Evolutionary conservation across 768 basidiomycete species (phyloP), one percentile per base, ranked within the genome.

Genomic region (Tulasnella sp.): DNA sequence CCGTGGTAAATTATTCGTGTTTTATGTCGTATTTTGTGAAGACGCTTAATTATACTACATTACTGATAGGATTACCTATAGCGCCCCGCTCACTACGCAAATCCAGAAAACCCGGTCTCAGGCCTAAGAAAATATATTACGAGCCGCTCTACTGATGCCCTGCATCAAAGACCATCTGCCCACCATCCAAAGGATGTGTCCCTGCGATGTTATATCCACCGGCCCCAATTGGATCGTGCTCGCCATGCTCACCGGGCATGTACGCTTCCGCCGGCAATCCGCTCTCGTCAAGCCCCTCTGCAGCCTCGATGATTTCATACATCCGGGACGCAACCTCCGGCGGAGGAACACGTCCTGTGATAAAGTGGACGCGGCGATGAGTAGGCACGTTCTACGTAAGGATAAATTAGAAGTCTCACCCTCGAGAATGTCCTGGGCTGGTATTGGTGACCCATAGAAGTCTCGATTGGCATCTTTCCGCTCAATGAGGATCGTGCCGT

Each of bases 401-500:
- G 15, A 38, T 38, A 15, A 38, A 15, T 38, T 38, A 15, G 34
- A 38, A 15, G 34, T 15, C 34, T 38, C 15, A 38, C 34, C 34
- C 53, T 87, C 81, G 25, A 99, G 81, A 66, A 99, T 93, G 67
- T 94, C 92, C 60, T 79, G 77, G 0, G 92, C 90, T 4, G 92
- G 87, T 3, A 97, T 81, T 1, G 83, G 76, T 2, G 91, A 92
- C 2, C 94, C 94, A 65, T 98, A 97, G 73, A 98, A 99, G 24
- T 92, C 92, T 51, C 85, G 82, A 69, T 98, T 97, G 52, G 94
- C 87, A 69, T 97, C 93, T 70, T 92, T 96, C 65, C 94, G 80
- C 71, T 97, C 93, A 63, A 99, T 87, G 58, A 98, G 78, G 30
- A 79, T 87, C 0, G 94, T 97, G 1, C 96, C 94, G 71, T 98